Evolutionary conservation across 1,139 yeast species (phyloP), one percentile per base, ranked within the genome.

Genomic region (Starmera stellimalicola): DNA sequence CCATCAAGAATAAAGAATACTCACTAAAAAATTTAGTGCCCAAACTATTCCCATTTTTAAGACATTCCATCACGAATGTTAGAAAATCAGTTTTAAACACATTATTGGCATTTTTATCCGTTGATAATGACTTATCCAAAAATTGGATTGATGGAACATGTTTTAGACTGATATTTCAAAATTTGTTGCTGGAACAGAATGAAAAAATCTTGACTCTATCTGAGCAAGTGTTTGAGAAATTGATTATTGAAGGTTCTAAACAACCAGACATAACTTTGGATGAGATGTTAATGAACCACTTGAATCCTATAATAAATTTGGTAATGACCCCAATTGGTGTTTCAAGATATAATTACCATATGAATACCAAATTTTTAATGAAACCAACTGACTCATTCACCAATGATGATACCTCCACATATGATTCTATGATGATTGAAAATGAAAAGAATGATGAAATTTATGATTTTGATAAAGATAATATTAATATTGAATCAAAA

Each of bases 321-420:
- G 55, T 87, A 31, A 79, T 84, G 80, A 91, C 97, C 0, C 98
- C 98, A 5, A 81, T 93, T 41, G 98, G 99, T 40, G 76, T 87
- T 36, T 83, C 95, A 3, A 76, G 98, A 43, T 84, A 81, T 53
- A 82, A 80, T 46, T 91, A 84, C 57, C 74, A 76, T 30, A 84
- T 93, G 95, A 79, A 84, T 47, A 65, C 85, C 0, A 62, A 68
- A 15, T 66, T 77, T 34, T 72, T 91, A 29, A 63, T 91, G 53
- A 73, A 85, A 43, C 94, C 97, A 1, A 82, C 95, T 5, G 94
- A 93, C 7, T 33, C 31, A 17, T 30, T 33, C 15, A n/a, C n/a
- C n/a, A 26, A 23, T 19, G 31, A 22, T 3, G 20, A 16, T 40
- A 44, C 32, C 29, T 37, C 33, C 16, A 36, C 39, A 23, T 60